Base-by-base conservation (phyloP, 371 early-diverging fungal genomes). In the Lichtheimia ornata region DNA sequence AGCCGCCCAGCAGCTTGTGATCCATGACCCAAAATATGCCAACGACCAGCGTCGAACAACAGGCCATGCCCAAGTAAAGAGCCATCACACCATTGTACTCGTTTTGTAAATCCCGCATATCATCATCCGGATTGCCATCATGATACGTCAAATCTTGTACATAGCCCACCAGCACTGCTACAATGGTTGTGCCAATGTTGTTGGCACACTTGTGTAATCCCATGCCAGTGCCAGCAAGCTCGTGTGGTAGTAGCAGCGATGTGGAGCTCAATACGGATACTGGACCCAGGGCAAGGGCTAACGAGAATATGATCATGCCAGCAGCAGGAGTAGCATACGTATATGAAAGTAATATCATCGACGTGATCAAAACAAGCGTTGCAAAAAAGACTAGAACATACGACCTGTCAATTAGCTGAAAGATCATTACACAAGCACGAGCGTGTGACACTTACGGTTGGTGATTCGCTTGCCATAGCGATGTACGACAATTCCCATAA, bases 401-500 rank as follows among this genome's bases (percentile, higher is more conserved):
- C n/a, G 35, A 2, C 7, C 27, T 28, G 15, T 20, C 20, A 41
- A n/a, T 56, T 30, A 40, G 12, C 17, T 35, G 2, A 4, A 0
- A 9, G 0, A 9, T 50, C 28, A 44, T 9, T 20, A 15, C 17
- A n/a, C 13, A 15, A 61, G 25, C 54, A 22, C 22, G 1, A 40
- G 5, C 2, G 13, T 45, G 58, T 14, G 53, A 30, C 15, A 65
- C 74, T 69, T 68, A 72, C 71, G 63, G 43, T 64, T 67, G 28
- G 68, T 70, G 6, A 81, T 50, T 9, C 84, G 74, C n/a, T 72
- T 63, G 13, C 87, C 87, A 57, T 71, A 76, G 22, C 71, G 70
- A 65, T 87, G 84, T 15, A 84, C 69, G 15, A 83, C 27, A n/a
- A 79, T 45, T 14, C 87, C 87, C 64, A 82, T 61, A 12, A 82